A percentile compares a stretch with the other conserved stretches of the same genome.
phyloP scores from a whole-genome alignment of 139 green algal genomes.

The Deuterostichococcus epilithicus region DNA sequence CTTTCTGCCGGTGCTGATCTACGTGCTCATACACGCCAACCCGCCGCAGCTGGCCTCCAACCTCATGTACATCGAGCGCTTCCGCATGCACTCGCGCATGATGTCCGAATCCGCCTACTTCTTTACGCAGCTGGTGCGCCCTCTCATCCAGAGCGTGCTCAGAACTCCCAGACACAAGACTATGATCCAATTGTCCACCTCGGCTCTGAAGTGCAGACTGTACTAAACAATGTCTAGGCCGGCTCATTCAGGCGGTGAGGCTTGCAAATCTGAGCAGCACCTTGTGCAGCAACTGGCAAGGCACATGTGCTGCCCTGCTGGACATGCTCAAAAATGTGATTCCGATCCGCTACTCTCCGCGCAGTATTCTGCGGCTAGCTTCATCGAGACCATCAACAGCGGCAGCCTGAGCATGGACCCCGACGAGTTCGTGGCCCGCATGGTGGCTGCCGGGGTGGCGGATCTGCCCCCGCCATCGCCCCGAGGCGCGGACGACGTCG shows the following conservation, averaged over 20 bases:
- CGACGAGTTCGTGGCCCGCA: conserved; percentile 67
- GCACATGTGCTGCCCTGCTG: too few relatives aligned
- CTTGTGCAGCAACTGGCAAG: too few relatives aligned
- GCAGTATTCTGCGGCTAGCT: conserved; percentile 51
- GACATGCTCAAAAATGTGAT: too few relatives aligned
- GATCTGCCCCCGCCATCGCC: conserved; percentile 18
- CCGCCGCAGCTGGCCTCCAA: conserved; percentile 67
- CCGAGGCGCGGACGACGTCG: background rate
- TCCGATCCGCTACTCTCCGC: too few relatives aligned
- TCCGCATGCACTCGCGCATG: conserved; percentile 47
- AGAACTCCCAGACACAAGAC: too few relatives aligned
- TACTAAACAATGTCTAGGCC: too few relatives aligned
- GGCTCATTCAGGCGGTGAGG: too few relatives aligned
- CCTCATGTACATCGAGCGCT: conserved; percentile 76
- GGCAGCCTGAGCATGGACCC: conserved; percentile 49
- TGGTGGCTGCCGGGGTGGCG: conserved; percentile 52
- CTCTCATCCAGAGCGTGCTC: too few relatives aligned
- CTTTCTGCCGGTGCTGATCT: conserved; percentile 93
- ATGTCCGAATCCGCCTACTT: conserved; percentile 54
- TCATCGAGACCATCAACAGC: conserved; percentile 65
- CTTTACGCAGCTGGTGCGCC: conserved; percentile 68
- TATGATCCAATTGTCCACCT: too few relatives aligned
- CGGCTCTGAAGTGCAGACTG: too few relatives aligned
- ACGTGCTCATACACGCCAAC: conserved; percentile 72
- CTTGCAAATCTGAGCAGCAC: too few relatives aligned